Base-by-base conservation (phyloP, 192 early-diverging fungal genomes). In the Oehlia diaphana region DNA sequence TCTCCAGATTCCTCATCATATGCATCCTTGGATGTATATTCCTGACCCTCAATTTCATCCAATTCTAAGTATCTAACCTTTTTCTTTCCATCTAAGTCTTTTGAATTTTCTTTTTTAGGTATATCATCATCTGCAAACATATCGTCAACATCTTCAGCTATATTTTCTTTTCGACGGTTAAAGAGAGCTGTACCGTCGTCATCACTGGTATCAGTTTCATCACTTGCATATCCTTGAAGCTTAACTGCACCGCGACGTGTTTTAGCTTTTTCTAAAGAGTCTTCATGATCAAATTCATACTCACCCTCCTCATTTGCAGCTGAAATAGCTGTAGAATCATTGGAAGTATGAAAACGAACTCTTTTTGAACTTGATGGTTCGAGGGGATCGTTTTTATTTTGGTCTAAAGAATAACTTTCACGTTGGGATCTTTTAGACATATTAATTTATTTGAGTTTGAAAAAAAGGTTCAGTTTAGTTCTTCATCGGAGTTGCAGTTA, bases 81-180 rank as follows among this genome's bases (percentile, higher is more conserved):
- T 35, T 81, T 77, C 71, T 79, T 82, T 50, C 73, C 68, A 1
- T 23, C 19, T 33, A 77, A 37, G 50, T 71, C 63, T 21, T 23
- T 6, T n/a, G 71, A 72, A n/a, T 71, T 72, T 39, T 85, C 74
- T 28, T 82, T 74, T 67, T 61, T 76, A 67, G 2, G 66, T 61
- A 12, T 35, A 31, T 26, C 70, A 8, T 80, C 80, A 13, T 82
- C 82, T 9, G 86, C 87, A 90, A 92, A 93, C 90, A 93, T 92
- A 50, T 93, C 90, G 21, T 86, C 84, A 12, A 85, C 84, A 12
- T 84, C 85, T 2, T 83, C 80, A 4, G 73, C 67, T 26, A 65
- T 80, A n/a, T 19, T 16, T 61, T 75, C 49, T 84, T 81, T 66
- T 50, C 79, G n/a, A 82, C 84, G 79, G 76, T 83, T 68, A 76